Conservation (phyloP, 331 rosid species). For the Telfairia occidentalis region DNA sequence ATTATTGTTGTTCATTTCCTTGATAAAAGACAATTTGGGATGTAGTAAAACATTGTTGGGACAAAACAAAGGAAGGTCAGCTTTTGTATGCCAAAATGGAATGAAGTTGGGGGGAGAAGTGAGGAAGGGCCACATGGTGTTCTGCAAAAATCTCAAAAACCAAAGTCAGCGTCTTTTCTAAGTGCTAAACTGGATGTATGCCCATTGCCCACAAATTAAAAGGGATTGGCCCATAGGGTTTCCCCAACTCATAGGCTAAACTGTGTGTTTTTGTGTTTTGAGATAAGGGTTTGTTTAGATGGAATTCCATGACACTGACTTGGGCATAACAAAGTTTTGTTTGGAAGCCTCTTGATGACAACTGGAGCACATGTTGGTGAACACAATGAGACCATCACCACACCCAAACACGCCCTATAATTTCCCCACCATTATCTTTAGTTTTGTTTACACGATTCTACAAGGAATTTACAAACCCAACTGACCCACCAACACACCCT, state of each 20-base stretch:
- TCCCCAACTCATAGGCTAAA: neutral
- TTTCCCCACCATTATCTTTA: no score
- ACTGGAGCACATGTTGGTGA: neutral
- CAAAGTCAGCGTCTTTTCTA: neutral
- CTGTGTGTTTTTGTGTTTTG: neutral
- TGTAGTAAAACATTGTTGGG: neutral
- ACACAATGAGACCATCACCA: neutral
- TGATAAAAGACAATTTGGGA: no score
- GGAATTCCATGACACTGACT: neutral
- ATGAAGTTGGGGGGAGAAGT: neutral
- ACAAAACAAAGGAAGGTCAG: neutral
- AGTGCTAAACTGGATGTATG: neutral
- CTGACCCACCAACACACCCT: no score
- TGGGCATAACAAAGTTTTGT: neutral
- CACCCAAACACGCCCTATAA: neutral
- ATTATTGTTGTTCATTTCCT: no score
- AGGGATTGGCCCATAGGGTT: neutral
- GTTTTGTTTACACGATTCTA: no score
- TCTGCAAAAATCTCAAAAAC: neutral
- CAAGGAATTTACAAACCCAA: no score
- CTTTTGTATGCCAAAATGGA: neutral
- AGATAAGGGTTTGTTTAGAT: slow-evolving; percentile 9
- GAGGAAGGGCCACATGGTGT: neutral
- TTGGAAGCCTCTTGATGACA: neutral
- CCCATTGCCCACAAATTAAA: no score